Evolutionary conservation across 78 protist genomes (phyloP), one percentile per base, ranked within the genome.

Genomic region (Chrysochromulina tobinii): DNA sequence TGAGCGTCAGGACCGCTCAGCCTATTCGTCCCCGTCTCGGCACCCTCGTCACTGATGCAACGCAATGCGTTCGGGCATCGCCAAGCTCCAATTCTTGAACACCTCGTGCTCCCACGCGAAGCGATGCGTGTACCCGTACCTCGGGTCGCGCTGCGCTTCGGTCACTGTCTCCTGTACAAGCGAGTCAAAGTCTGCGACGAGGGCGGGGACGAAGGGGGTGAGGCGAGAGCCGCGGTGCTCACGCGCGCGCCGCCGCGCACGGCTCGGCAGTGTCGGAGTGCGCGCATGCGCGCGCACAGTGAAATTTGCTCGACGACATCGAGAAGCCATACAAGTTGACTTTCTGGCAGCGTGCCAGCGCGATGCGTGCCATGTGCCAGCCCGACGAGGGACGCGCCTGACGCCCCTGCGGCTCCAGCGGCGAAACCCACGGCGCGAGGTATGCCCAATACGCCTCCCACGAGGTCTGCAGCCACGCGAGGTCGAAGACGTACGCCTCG

Each of bases 321-420:
- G 79, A 69, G 53, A 69, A 69, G 50, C 79, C 79, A 9, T 38
- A 69, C 54, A 69, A 11, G 14, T 7, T 25, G 54, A 69, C 79
- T 15, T 11, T 1, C 73, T 12, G 48, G 73, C 73, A 67, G 23
- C 8, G 25, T 3, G 7, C 48, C 7, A 79, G 61, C 8, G 87
- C 87, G 48, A 79, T 66, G 58, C 87, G 87, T 14, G 87, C 64
- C 20, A 54, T 18, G 87, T 79, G 87, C 87, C 87, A 79, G 20
- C 87, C 87, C 18, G 64, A 54, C 0, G 87, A 79, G 0, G 87
- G 87, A 1, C 64, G 87, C 27, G 64, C 61, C 9, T n/a, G 53
- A 1, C 18, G 8, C n/a, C 9, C 23, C 64, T 59, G 38, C 38
- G 38, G 38, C 38, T 38, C 23, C 17, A 0, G 7, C 27, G 53